Base-by-base conservation (phyloP, 2,329 filamentous ascomycete genomes). In the Diplodia corticola region DNA sequence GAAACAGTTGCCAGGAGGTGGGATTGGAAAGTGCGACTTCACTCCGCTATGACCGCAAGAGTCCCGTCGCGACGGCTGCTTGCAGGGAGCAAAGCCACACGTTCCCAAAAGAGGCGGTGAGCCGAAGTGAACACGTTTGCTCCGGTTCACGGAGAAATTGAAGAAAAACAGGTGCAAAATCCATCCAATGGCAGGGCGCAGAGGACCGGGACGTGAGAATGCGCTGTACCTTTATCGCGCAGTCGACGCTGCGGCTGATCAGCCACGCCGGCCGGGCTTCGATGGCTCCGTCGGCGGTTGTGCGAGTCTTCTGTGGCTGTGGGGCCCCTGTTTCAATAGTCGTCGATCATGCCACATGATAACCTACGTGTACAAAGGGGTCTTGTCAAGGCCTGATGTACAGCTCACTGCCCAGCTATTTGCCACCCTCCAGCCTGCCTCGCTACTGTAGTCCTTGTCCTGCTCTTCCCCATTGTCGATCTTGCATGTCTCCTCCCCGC, bases 261-360 rank as follows among this genome's bases (percentile, higher is more conserved):
- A 61, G 57, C 55, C 33, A n/a, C 44, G 6, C 17, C 5, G 33
- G 44, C 24, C 57, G 17, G 35, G 57, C 22, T 28, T 37, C 10
- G 10, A 49, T 35, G 28, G 40, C 30, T 35, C 26, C 26, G 37
- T 33, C 22, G n/a, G 51, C 30, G n/a, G n/a, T 33, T 28, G 35
- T 20, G 35, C 4, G 33, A 35, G 13, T 37, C 28, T 24, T 24
- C 44, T 30, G 44, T 7, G 17, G 40, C 33, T 20, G 57, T 61
- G 57, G 57, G 57, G 10, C 40, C 57, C 26, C 24, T 33, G 57
- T 61, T 61, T 61, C 57, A 61, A 61, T 49, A 49, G 44, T 49
- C 44, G 57, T 61, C 40, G 57, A 61, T 61, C 57, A 61, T 61
- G 57, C 55, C 55, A 60, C 55, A 48, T 60, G 55, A 60, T 60